phyloP scores from a whole-genome alignment of 768 basidiomycete genomes.

The Paxillus involutus region DNA sequence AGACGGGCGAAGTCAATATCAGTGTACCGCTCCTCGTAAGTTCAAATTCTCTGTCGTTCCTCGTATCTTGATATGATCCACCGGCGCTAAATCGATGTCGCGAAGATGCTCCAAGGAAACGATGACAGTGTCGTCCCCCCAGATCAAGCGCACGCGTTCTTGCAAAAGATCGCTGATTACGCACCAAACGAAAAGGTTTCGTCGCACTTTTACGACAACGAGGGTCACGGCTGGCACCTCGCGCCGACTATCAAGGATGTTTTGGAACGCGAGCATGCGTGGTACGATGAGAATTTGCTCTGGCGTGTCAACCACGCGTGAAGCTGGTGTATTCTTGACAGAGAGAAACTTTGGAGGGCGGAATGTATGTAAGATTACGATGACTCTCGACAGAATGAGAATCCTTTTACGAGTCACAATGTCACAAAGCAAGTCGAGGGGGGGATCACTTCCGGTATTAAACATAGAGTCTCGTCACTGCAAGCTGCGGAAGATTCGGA shows the following conservation, averaged over 20 bases:
- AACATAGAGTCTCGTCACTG: too few relatives aligned
- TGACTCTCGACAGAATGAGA: too few relatives aligned
- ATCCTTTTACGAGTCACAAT: too few relatives aligned
- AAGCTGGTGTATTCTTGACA: too few relatives aligned
- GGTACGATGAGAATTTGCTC: constrained; percentile 27
- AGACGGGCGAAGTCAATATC: constrained; percentile 33
- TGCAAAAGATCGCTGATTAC: constrained; percentile 17
- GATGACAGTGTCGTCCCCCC: constrained; percentile 65
- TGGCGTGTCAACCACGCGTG: not conserved
- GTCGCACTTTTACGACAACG: constrained; percentile 39
- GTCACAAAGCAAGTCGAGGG: too few relatives aligned
- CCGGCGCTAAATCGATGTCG: constrained; percentile 7
- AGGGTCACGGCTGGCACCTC: constrained; percentile 38
- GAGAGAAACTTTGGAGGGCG: too few relatives aligned
- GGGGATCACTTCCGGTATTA: too few relatives aligned
- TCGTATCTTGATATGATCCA: not conserved
- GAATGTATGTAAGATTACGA: too few relatives aligned
- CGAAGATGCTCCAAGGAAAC: constrained; percentile 65
- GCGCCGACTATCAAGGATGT: constrained; percentile 31
- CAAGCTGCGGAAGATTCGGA: too few relatives aligned
- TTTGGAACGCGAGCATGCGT: constrained; percentile 30
- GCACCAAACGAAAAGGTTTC: constrained; percentile 19
- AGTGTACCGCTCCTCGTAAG: constrained; percentile 59
- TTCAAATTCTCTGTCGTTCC: constrained; percentile 33
- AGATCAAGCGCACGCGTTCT: constrained; percentile 41